phyloP scores from a whole-genome alignment of 1,284 basidiomycete genomes.

The Trichosporon coremiiforme region DNA sequence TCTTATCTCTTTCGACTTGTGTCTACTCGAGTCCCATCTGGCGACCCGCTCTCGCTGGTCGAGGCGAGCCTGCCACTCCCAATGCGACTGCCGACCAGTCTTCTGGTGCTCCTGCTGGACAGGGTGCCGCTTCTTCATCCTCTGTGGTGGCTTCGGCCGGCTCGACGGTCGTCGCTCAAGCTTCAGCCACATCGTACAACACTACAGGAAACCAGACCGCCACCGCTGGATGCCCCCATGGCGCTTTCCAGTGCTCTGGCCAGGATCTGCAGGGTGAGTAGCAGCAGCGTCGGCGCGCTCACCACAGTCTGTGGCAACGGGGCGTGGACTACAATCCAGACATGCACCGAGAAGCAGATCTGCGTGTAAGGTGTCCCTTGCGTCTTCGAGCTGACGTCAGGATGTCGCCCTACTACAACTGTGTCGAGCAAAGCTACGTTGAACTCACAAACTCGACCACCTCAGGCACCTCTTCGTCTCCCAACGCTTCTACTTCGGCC shows the following conservation, averaged over 20 bases:
- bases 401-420: constrained; percentile 9
- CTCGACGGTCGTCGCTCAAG: neutral
- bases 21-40: neutral
- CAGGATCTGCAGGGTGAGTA: neutral
- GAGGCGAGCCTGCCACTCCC: neutral
- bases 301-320: constrained; percentile 12
- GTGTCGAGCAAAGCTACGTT: neutral
- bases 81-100: neutral
- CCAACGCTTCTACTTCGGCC: neutral
- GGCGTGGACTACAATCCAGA: constrained; percentile 6
- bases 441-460: neutral
- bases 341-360: neutral
- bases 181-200: neutral
- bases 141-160: neutral
- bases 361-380: neutral
- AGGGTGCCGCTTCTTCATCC: neutral
- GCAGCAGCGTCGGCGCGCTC: neutral
- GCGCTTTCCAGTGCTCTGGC: neutral
- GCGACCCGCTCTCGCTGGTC: neutral
- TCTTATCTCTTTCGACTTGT: neutral
- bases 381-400: neutral
- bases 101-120: neutral
- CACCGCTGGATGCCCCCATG: neutral
- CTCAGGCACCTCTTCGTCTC: neutral
- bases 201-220: no score